These are phyloP conservation scores for Penicillium ucsense DNA, from an alignment of 495 filamentous ascomycete genomes.

Conservation along the genomic window DNA sequence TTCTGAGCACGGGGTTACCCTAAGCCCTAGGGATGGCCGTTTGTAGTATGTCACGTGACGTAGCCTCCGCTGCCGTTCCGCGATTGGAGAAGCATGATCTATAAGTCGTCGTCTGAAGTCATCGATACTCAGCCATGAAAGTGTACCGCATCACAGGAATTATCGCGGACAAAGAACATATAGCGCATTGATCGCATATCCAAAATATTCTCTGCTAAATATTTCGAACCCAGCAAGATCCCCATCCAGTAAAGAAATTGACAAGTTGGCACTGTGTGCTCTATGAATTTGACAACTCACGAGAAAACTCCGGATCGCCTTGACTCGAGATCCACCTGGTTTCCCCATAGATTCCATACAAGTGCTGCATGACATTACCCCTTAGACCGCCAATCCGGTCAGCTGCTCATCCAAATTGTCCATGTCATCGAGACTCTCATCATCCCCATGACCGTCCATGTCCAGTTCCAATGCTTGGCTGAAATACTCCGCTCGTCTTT, in stretches of 20 bases:
- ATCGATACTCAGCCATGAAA: too few relatives aligned
- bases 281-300: too few relatives aligned
- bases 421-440: slow-evolving; percentile 18
- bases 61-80: not conserved
- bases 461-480: slow-evolving; percentile 7
- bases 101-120: not conserved
- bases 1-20: slow-evolving; percentile 15
- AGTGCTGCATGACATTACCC: not conserved
- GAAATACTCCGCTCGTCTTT: slow-evolving; percentile 23
- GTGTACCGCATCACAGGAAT: too few relatives aligned
- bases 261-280: too few relatives aligned
- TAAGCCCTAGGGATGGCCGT: slow-evolving; percentile 28
- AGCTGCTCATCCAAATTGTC: slow-evolving; percentile 21
- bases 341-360: not conserved
- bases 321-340: too few relatives aligned
- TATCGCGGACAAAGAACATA: too few relatives aligned
- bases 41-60: slow-evolving; percentile 9
- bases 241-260: too few relatives aligned
- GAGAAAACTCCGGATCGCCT: too few relatives aligned
- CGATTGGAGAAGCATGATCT: not conserved
- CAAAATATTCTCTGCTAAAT: too few relatives aligned
- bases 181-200: too few relatives aligned
- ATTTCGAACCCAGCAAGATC: too few relatives aligned
- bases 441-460: slow-evolving; percentile 9
- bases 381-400: slow-evolving; percentile 17